A percentile compares a stretch with the other conserved stretches of the same genome.
These are phyloP conservation scores for Trichosporon faecale DNA, from an alignment of 1,284 basidiomycete species.

Conservation along the genomic window DNA sequence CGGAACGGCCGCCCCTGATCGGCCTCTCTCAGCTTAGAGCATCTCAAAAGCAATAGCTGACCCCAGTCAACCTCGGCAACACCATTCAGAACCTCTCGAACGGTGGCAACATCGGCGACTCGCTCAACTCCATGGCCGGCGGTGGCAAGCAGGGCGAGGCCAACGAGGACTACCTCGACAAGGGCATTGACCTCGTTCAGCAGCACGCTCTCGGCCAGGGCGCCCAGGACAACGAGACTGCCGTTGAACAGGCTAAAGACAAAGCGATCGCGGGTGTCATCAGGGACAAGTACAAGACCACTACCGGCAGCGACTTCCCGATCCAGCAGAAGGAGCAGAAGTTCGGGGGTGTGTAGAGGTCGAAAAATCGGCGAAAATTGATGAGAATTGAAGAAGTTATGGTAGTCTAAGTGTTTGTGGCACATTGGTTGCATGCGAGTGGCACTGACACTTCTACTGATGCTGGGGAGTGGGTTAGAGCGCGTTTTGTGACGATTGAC, in stretches of 20 bases:
- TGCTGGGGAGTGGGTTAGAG: neutral
- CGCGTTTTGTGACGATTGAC: neutral
- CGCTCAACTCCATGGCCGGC: slow-evolving; percentile 23
- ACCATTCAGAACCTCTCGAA: slow-evolving; percentile 6
- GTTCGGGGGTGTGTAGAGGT: slow-evolving; percentile 9
- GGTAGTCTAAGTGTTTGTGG: neutral
- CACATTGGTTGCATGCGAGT: neutral
- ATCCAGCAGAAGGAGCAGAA: slow-evolving; percentile 21
- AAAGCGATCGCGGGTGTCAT: slow-evolving; percentile 22
- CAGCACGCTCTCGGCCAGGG: slow-evolving; percentile 18
- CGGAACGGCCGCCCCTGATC: no score
- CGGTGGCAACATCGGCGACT: slow-evolving; percentile 19
- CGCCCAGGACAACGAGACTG: slow-evolving; percentile 22
- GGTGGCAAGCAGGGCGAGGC: slow-evolving; percentile 24
- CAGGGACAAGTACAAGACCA: slow-evolving; percentile 16
- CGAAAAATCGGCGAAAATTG: neutral
- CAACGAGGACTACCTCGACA: slow-evolving; percentile 26
- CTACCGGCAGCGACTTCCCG: slow-evolving; percentile 18
- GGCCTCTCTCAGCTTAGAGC: neutral
- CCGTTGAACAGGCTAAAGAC: slow-evolving; percentile 24
- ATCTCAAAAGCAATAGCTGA: neutral
- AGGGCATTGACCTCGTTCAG: slow-evolving; percentile 26
- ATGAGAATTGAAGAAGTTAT: neutral
- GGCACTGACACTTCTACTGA: neutral
- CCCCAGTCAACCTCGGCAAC: slow-evolving; percentile 18